Base-by-base conservation (phyloP, 2,329 filamentous ascomycete genomes). In the Ophiocordyceps australis region DNA sequence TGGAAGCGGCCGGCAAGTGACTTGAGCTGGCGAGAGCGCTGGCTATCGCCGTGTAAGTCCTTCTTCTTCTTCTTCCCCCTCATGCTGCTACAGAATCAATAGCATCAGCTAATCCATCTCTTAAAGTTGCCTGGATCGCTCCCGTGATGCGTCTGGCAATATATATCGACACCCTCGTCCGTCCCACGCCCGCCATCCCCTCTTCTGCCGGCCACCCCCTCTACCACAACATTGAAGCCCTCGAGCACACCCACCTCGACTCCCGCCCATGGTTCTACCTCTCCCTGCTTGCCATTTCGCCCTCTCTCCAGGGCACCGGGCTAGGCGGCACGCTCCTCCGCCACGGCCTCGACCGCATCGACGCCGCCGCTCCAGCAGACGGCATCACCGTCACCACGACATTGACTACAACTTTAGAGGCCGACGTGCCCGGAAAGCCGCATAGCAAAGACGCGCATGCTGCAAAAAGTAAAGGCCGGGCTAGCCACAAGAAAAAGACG, bases 181-280 rank as follows among this genome's bases (percentile, higher is more conserved):
- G 35, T 26, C 43, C 43, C 10, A 32, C 32, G 6, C 31, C 23
- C 12, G 17, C n/a, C n/a, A n/a, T 41, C 18, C 38, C 45, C 31
- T 6, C 28, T 14, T 24, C 34, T 21, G 28, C 35, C 11, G 22
- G 37, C 14, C 27, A 27, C 28, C 30, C 35, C 26, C 47, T 47
- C 24, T 31, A 35, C 25, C 41, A 38, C 29, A 35, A 37, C 27
- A 39, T 46, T 27, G 28, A 32, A 17, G 26, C 30, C 18, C 25
- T 45, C 20, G 39, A 45, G 26, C 38, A 39, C 5, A 15, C 32
- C 8, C 27, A 43, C 14, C 37, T 39, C 16, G 37, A 38, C 16
- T 45, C 45, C 16, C 37, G 32, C 16, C 30, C 36, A 7, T 47
- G 46, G 10, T 49, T 42, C 44, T 54, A 54, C 30, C 39, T 54